Conservation (phyloP, 176 grass and related monocot genomes). For the Carex parvula region DNA sequence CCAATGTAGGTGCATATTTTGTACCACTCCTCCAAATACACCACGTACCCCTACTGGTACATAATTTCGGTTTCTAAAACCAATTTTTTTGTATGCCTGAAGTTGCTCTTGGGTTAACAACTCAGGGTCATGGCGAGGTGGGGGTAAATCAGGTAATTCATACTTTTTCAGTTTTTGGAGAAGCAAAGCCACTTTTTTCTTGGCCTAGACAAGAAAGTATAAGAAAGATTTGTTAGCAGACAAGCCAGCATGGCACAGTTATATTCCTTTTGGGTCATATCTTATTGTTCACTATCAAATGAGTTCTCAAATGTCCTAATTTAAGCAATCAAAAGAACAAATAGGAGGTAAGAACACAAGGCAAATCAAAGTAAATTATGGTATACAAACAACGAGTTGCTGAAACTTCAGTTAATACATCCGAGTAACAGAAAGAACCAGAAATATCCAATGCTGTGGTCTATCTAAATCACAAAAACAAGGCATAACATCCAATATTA, state of each 20-base stretch:
- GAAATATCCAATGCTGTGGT: not conserved
- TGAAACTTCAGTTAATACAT: not conserved
- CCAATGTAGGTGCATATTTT: conserved; percentile 99
- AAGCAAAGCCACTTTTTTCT: conserved; percentile 93
- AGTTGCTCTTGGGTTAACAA: conserved; percentile 79
- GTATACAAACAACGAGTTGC: not conserved
- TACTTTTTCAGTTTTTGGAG: conserved; percentile 97
- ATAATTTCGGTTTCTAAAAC: conserved; percentile 96
- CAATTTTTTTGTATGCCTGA: conserved; percentile 97
- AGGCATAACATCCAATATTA: not conserved
- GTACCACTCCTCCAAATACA: conserved; percentile 99
- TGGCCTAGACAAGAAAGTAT: conserved; percentile 51
- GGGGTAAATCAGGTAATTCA: conserved; percentile 83
- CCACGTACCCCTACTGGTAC: conserved; percentile 93
- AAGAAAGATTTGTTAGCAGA: not conserved
- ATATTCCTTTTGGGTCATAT: not conserved
- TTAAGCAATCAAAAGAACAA: not conserved
- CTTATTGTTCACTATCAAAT: not conserved
- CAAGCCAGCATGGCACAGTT: not conserved
- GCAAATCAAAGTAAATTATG: not conserved
- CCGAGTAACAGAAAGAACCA: not conserved
- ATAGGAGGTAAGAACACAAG: not conserved
- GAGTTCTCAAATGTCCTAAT: not conserved
- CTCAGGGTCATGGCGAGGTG: conserved; percentile 83
- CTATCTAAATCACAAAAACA: not conserved